Percentiles rank a stretch among this genome's conserved stretches.
These are phyloP conservation scores for Bacidia gigantensis DNA, from an alignment of 495 filamentous ascomycete genomes.

Conservation along the genomic window DNA sequence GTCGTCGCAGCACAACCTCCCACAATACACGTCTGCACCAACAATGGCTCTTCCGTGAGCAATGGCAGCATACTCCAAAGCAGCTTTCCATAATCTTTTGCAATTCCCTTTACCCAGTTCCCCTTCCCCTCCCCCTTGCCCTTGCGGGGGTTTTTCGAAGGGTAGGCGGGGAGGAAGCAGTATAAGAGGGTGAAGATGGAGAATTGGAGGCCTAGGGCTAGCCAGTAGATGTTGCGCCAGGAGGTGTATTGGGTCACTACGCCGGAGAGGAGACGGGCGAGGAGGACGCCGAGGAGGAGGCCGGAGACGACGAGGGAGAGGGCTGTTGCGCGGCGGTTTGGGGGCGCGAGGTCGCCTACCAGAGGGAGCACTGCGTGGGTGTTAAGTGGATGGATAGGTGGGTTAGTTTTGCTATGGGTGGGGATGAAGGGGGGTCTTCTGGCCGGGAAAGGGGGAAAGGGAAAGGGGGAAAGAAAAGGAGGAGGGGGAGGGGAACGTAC, in stretches of 20 bases:
- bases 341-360: conserved; percentile 67
- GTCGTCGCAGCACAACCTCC: conserved; percentile 40
- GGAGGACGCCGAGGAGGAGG: conserved; percentile 60
- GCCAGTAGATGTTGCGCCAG: conserved; percentile 74
- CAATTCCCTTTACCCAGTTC: not conserved
- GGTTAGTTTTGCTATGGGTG: not conserved
- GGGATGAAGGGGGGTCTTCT: not conserved
- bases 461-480: not conserved
- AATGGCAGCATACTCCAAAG: conserved; percentile 49
- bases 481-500: conserved; percentile 15
- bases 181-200: conserved; percentile 53
- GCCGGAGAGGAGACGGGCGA: conserved; percentile 65
- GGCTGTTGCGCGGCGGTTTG: conserved; percentile 50
- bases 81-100: conserved; percentile 47
- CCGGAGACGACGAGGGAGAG: conserved; percentile 64
- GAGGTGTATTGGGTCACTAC: conserved; percentile 53
- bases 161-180: conserved; percentile 71
- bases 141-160: conserved; percentile 51
- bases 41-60: conserved; percentile 46
- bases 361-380: conserved; percentile 69
- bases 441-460: not conserved
- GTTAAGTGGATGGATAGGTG: not conserved
- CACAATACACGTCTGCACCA: conserved; percentile 52
- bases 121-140: too few species aligned
- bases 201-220: conserved; percentile 59